Evolutionary conservation across 257 asterid genomes (phyloP).

Genomic region (Salvia splendens): DNA sequence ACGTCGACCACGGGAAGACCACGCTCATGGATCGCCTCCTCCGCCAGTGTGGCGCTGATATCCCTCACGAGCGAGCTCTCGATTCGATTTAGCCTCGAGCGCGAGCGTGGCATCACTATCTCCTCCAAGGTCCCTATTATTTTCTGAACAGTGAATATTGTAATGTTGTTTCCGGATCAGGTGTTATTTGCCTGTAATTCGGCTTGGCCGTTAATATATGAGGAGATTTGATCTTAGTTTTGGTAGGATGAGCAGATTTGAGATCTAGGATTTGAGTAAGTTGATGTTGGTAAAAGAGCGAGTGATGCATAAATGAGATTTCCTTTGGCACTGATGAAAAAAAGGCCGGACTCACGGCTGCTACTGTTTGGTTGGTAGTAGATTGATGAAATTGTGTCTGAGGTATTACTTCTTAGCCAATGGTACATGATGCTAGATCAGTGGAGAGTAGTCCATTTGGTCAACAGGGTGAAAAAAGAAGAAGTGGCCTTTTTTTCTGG

Average conservation of each 20-base stretch:
- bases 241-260: not conserved
- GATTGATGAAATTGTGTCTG: constrained; percentile 55
- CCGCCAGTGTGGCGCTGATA: constrained; percentile 97
- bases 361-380: constrained; percentile 76
- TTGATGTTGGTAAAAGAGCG: constrained; percentile 1
- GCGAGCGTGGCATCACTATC: constrained; percentile 97
- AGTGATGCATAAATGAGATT: not conserved
- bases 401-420: constrained; percentile 82
- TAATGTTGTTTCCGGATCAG: not conserved
- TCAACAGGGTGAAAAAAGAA: too few relatives aligned
- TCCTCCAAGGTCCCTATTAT: constrained; percentile 70
- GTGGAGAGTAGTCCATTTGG: too few relatives aligned
- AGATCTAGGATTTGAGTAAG: not conserved
- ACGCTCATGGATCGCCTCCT: constrained; percentile 97
- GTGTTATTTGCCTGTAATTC: not conserved
- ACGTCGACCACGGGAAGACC: constrained; percentile 97
- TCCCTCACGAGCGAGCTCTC: constrained; percentile 93
- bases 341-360: constrained; percentile 98
- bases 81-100: constrained; percentile 93
- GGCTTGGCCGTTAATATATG: not conserved
- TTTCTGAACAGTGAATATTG: not conserved
- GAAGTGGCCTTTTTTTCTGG: too few relatives aligned
- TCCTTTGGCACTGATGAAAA: constrained; percentile 73
- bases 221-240: not conserved
- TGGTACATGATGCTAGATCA: constrained; percentile 18